Percentiles rank a stretch among this genome's conserved stretches.
Conservation (phyloP, 2,329 filamentous ascomycete species). For the Elsinoe perseae region DNA sequence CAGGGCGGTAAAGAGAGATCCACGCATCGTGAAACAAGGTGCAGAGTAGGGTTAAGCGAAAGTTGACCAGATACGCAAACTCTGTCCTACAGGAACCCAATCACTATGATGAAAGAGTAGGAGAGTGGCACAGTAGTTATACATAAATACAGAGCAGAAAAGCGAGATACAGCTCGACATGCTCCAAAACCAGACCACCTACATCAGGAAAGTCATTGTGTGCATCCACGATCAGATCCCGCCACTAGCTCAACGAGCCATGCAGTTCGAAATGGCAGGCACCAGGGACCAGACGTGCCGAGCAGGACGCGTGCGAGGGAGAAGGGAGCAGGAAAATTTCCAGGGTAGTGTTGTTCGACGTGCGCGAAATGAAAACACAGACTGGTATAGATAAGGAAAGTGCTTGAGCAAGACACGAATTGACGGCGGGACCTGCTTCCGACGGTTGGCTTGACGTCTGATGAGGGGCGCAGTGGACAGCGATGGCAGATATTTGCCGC, state of each 20-base stretch:
- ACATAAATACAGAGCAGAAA: not conserved
- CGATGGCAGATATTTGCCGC: not conserved
- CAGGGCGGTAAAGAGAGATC: slow-evolving; percentile 9
- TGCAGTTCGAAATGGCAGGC: not conserved
- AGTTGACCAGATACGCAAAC: not conserved
- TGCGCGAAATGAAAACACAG: not conserved
- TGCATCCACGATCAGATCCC: not conserved
- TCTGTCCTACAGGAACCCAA: slow-evolving; percentile 8
- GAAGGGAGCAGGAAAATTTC: not conserved
- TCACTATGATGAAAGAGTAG: not conserved
- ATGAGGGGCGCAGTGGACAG: not conserved
- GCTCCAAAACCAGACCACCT: not conserved
- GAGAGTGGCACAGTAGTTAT: slow-evolving; percentile 7
- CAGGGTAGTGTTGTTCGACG: not conserved
- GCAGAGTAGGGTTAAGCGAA: not conserved
- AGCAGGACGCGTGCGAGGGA: too few species aligned
- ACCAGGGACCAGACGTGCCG: slow-evolving; percentile 2
- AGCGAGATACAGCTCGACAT: not conserved
- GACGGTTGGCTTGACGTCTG: not conserved
- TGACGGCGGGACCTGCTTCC: not conserved
- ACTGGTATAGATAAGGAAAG: slow-evolving; percentile 14
- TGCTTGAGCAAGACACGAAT: slow-evolving; percentile 2
- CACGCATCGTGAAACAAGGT: slow-evolving; percentile 9
- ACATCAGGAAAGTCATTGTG: slow-evolving; percentile 6
- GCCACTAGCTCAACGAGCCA: too few species aligned